Conservation (phyloP, 2,329 filamentous ascomycete species). For the Xylariaceae sp. region DNA sequence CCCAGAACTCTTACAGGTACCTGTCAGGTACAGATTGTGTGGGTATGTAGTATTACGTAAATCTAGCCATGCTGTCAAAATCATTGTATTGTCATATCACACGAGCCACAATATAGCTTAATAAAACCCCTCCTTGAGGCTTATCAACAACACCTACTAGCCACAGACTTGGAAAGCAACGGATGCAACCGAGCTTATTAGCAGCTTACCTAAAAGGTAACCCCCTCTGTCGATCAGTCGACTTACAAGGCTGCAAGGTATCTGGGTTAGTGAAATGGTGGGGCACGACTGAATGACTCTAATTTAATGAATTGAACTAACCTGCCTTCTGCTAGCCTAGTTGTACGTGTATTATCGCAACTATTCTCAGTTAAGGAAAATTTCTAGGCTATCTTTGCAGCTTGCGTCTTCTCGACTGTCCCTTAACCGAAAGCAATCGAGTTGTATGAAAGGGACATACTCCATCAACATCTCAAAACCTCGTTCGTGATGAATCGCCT, state of each 20-base stretch:
- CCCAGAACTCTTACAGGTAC: too few species aligned
- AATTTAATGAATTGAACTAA: too few species aligned
- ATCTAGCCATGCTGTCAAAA: too few species aligned
- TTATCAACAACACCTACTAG: not conserved
- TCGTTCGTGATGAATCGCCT: slow-evolving; percentile 20
- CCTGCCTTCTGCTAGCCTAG: too few species aligned
- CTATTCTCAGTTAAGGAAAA: slow-evolving; percentile 5
- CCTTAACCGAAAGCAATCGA: not conserved
- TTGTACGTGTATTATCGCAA: slow-evolving; percentile 2
- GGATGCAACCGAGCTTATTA: not conserved
- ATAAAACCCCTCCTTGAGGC: too few species aligned
- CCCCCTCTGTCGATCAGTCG: slow-evolving; percentile 14
- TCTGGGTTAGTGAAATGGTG: slow-evolving; percentile 28
- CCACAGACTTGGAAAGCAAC: too few species aligned
- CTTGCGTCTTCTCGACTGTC: not conserved
- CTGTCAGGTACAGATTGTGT: too few species aligned
- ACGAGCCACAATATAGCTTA: too few species aligned
- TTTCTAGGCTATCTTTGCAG: not conserved
- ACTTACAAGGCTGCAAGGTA: not conserved
- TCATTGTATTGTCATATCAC: too few species aligned
- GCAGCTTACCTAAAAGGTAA: not conserved
- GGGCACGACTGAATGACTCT: slow-evolving; percentile 36
- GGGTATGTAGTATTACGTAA: too few species aligned
- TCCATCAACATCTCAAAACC: not conserved
- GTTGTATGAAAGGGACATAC: not conserved